Evolutionary conservation across 352 stramenopile genomes (phyloP), one percentile per base, ranked within the genome.

Genomic region (Hyaloperonospora arabidopsidis): DNA sequence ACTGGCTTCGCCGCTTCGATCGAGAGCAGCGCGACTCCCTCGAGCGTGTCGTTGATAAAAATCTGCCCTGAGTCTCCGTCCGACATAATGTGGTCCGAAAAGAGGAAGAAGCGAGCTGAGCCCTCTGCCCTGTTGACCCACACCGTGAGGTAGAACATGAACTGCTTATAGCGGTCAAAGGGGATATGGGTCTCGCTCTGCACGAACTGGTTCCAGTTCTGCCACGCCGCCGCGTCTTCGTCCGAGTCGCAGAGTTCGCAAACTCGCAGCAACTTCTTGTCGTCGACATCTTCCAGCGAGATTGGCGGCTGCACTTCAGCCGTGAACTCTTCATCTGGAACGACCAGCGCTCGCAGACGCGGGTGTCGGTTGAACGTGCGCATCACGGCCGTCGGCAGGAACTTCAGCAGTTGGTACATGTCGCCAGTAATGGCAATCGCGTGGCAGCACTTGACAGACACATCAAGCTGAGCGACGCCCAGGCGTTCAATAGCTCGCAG

Each of bases 51-150:
- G 22, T 84, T 76, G 11, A 84, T 48, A 8, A 87, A 60, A 48
- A 80, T 72, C 35, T 62, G 50, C 0, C 72, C 72, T 0, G 76
- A 81, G 12, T 64, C 63, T 0, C 67, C 59, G 44, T 87, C 76
- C 25, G 72, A 79, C 72, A 87, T 76, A 53, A 75, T 74, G 57
- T 80, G 71, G 50, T 87, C 76, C 1, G 74, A 74, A 57, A 81
- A 81, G 21, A 85, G 54, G 44, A 79, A 59, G 38, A 85, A 65
- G 0, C 70, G 69, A 25, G 43, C 67, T 5, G 59, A 55, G 35
- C 59, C 23, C 18, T 78, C 49, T 0, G 43, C 32, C 11, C 19
- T 49, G 43, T 80, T 68, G 0, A 76, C 55, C 70, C 72, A 82
- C 17, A 76, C 54, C 0, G 66, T 73, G 18, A 80, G 44, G 39